These are phyloP conservation scores for Glycine latifolia DNA, from an alignment of 306 rosid genomes.

Conservation along the genomic window DNA sequence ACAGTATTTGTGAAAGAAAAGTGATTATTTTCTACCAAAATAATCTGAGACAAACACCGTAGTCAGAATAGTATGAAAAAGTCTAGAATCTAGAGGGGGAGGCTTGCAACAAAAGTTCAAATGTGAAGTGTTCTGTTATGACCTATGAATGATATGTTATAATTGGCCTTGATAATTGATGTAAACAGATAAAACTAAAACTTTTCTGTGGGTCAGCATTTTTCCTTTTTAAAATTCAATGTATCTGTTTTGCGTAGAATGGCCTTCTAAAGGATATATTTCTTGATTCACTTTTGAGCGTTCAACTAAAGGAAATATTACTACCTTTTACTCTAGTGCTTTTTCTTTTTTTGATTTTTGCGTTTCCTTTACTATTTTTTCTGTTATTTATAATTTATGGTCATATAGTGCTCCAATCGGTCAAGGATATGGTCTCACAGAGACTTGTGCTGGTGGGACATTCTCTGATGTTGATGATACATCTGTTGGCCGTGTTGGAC, in stretches of 20 bases:
- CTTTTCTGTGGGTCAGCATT: neutral
- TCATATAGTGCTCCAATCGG: constrained; percentile 74
- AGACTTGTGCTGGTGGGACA: constrained; percentile 85
- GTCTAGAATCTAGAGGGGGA: neutral
- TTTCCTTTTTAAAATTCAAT: constrained; percentile 17
- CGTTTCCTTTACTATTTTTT: neutral
- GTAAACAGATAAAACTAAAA: neutral
- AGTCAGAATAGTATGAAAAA: neutral
- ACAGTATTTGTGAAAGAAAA: neutral
- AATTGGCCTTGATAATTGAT: neutral
- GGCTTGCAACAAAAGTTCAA: constrained; percentile 9
- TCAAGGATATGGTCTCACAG: constrained; percentile 91
- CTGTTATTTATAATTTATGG: constrained; percentile 36
- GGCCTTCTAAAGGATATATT: neutral
- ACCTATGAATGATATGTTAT: neutral
- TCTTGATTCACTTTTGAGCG: neutral
- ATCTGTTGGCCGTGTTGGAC: constrained; percentile 83
- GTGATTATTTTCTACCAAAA: constrained; percentile 1
- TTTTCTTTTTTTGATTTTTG: neutral
- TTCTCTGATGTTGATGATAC: constrained; percentile 83
- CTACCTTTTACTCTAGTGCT: constrained; percentile 9
- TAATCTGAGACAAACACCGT: neutral
- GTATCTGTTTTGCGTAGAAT: neutral
- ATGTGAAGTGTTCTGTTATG: neutral
- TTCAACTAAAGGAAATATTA: neutral